Evolutionary conservation across 768 basidiomycete species (phyloP), one percentile per base, ranked within the genome.

Genomic region (Hygrophorus russula): DNA sequence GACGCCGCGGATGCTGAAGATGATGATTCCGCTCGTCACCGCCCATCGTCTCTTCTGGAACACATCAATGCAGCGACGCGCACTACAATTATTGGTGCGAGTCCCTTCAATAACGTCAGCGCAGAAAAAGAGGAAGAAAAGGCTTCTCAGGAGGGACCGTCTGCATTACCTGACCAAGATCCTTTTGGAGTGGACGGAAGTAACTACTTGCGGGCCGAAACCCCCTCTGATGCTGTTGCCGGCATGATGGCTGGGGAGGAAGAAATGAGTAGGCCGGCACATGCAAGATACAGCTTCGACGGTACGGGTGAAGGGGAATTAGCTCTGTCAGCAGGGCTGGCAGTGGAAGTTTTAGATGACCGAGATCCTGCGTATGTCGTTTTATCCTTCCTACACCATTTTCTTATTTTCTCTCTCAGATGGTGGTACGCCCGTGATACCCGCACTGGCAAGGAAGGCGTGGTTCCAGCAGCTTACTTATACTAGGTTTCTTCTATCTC

Each of bases 401-500:
- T 30, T 2, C 36, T 20, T n/a, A 39, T 36, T 33, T 15, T 10
- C 9, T 38, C 48, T 31, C 40, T 20, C 39, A 91, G 91, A 36
- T 97, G 92, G 92, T 96, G 91, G 92, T 93, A 86, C 55, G 87
- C 82, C 41, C 76, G 89, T 27, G 87, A 93, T 59, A 65, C 76
- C 15, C 73, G 74, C 41, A 80, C 82, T 37, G 86, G 90, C 7
- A 74, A 69, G 39, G 88, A 93, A 63, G 92, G 92, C 10, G 85
- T 93, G 27, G 86, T 96, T 39, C 92, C 92, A 7, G 85, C 89
- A 33, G 79, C 88, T 45, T 97, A 93, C 71, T 69, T 89, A 65
- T 89, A 87, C 66, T 90, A 71, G 75, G 60, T 39, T 46, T 50
- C 57, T 56, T 56, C 57, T 49, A 57, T 57, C 53, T 60, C 55